Percentiles rank a stretch among this genome's conserved stretches.
These are phyloP conservation scores for Talaromyces sp. DNA, from an alignment of 2,329 filamentous ascomycete species.

Conservation along the genomic window DNA sequence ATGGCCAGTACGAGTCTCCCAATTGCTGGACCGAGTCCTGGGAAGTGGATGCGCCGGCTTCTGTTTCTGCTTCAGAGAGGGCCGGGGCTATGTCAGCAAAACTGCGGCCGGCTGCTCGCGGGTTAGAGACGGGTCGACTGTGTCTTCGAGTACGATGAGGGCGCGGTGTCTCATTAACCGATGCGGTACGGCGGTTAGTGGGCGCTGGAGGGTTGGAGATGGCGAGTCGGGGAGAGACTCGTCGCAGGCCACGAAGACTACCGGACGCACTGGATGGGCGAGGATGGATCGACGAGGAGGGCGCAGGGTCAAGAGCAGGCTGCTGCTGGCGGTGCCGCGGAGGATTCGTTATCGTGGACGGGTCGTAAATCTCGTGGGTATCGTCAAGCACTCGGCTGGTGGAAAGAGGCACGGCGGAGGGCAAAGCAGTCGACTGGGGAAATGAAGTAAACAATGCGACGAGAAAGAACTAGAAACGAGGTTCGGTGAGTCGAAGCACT, in stretches of 20 bases:
- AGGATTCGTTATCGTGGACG: conserved; percentile 38
- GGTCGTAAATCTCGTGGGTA: conserved; percentile 50
- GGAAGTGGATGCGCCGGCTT: conserved; percentile 26
- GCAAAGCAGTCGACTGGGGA: conserved; percentile 17
- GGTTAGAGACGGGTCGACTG: conserved; percentile 20
- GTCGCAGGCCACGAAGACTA: conserved; percentile 48
- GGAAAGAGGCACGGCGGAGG: conserved; percentile 40
- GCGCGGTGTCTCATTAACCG: conserved; percentile 36
- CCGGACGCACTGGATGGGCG: conserved; percentile 50
- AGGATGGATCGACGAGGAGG: conserved; percentile 39
- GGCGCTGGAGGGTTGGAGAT: conserved; percentile 27
- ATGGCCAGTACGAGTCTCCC: conserved; percentile 49
- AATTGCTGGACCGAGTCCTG: conserved; percentile 24
- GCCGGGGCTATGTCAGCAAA: conserved; percentile 22
- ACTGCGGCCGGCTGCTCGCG: conserved; percentile 10
- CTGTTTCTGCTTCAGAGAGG: conserved; percentile 28
- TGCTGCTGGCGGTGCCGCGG: conserved; percentile 44
- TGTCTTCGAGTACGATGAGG: conserved; percentile 25
- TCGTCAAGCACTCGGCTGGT: conserved; percentile 44
- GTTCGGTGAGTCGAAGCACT: background rate
- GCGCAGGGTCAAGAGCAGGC: conserved; percentile 33
- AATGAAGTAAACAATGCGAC: conserved; percentile 31
- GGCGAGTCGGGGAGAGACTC: conserved; percentile 47
- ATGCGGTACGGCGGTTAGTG: conserved; percentile 36
- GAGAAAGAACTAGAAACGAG: background rate